phyloP scores from a whole-genome alignment of 306 rosid genomes.

The Abrus pulchellus region DNA sequence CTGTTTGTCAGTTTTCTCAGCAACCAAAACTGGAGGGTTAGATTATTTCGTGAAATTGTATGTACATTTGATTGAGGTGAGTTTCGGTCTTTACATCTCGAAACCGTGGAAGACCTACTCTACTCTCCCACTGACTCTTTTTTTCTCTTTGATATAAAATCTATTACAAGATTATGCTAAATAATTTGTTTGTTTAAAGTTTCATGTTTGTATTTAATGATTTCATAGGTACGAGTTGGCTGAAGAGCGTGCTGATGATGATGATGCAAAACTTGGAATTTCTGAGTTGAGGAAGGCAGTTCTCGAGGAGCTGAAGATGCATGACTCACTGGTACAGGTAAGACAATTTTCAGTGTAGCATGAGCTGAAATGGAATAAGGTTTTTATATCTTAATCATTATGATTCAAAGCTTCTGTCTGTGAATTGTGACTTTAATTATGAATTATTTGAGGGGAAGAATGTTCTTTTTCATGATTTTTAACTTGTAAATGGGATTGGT shows the following conservation, averaged over 20 bases:
- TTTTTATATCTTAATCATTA: neutral
- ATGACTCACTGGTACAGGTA: conserved; percentile 78
- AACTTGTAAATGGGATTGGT: conserved; percentile 26
- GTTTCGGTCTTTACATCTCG: conserved; percentile 49
- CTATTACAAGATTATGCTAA: neutral
- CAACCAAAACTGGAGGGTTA: conserved; percentile 61
- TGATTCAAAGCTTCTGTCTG: conserved; percentile 17
- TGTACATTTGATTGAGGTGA: conserved; percentile 53
- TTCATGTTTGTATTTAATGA: conserved; percentile 37
- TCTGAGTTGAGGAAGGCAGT: conserved; percentile 58
- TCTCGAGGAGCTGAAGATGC: conserved; percentile 67
- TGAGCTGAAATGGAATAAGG: conserved; percentile 6
- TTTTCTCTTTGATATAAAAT: neutral
- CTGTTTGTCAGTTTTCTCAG: conserved; percentile 61
- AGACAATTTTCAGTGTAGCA: neutral
- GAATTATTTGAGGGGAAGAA: conserved; percentile 16
- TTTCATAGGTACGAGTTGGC: conserved; percentile 64
- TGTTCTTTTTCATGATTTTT: conserved; percentile 16
- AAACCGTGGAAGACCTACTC: conserved; percentile 9
- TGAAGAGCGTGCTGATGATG: conserved; percentile 95
- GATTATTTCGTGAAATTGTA: conserved; percentile 57
- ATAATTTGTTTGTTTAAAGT: conserved; percentile 24
- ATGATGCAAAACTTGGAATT: conserved; percentile 76
- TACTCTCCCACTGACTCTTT: neutral
- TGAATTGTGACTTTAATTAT: conserved; percentile 2